Conservation (phyloP, 352 stramenopile species). For the Globisporangium heterothallicum region DNA sequence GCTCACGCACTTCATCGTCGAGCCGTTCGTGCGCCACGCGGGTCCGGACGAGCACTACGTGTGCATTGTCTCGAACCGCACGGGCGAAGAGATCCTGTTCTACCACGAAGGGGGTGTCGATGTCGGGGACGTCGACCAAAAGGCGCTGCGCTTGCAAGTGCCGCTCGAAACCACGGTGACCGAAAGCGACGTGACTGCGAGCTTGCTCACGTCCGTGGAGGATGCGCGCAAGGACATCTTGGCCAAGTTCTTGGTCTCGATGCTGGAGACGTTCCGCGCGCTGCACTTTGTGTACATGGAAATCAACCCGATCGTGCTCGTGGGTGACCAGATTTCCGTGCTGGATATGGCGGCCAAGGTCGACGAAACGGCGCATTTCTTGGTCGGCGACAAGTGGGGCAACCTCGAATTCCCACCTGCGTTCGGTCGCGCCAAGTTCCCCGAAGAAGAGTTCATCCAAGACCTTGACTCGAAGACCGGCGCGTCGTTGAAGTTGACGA, state of each 20-base stretch:
- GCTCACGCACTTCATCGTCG: slow-evolving; percentile 96
- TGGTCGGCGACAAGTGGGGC: slow-evolving; percentile 91
- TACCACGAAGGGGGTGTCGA: slow-evolving; percentile 95
- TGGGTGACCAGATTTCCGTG: slow-evolving; percentile 88
- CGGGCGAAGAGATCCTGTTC: slow-evolving; percentile 96
- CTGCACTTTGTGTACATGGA: slow-evolving; percentile 98
- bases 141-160: slow-evolving; percentile 89
- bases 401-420: slow-evolving; percentile 93
- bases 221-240: slow-evolving; percentile 71
- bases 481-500: slow-evolving; percentile 95
- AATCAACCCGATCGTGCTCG: slow-evolving; percentile 96
- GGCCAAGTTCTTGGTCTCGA: slow-evolving; percentile 86
- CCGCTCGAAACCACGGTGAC: slow-evolving; percentile 66
- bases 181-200: slow-evolving; percentile 58
- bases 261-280: slow-evolving; percentile 91
- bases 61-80: slow-evolving; percentile 93
- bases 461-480: slow-evolving; percentile 95
- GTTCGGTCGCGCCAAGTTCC: slow-evolving; percentile 94
- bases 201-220: slow-evolving; percentile 82
- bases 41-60: slow-evolving; percentile 95
- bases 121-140: slow-evolving; percentile 93
- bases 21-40: slow-evolving; percentile 94
- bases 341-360: slow-evolving; percentile 97
- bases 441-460: slow-evolving; percentile 94
- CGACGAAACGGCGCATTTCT: slow-evolving; percentile 94